A percentile compares a stretch with the other conserved stretches of the same genome.
These are phyloP conservation scores for Colletotrichum plurivorum DNA, from an alignment of 2,329 filamentous ascomycete genomes.

Conservation along the genomic window DNA sequence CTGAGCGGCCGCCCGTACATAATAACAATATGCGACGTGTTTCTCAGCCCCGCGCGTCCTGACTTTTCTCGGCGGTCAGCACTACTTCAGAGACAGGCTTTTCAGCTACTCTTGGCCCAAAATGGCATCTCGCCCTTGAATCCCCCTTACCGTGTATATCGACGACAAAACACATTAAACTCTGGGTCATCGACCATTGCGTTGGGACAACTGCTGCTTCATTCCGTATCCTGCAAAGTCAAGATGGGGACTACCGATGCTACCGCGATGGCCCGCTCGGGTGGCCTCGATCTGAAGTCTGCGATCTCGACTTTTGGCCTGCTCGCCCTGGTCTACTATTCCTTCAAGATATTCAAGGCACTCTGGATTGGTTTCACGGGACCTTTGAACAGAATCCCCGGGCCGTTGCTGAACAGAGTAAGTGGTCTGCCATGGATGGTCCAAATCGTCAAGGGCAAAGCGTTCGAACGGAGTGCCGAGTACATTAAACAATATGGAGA, in stretches of 20 bases:
- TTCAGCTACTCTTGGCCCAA: neutral
- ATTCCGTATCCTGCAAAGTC: neutral
- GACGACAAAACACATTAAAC: neutral
- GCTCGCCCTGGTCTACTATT: neutral
- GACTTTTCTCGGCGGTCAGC: neutral
- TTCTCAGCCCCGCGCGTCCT: neutral
- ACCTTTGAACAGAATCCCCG: slow-evolving; percentile 10
- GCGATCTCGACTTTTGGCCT: neutral
- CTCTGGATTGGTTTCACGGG: slow-evolving; percentile 5
- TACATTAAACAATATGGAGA: slow-evolving; percentile 2
- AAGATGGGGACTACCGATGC: neutral
- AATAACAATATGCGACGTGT: neutral
- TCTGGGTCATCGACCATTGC: too few relatives aligned
- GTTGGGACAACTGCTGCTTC: too few relatives aligned
- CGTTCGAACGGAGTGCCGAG: neutral
- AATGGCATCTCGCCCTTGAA: neutral
- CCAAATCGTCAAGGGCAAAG: neutral
- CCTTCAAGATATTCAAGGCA: neutral
- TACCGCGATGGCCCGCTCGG: neutral
- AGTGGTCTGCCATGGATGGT: neutral
- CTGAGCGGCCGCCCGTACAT: neutral
- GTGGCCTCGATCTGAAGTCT: neutral
- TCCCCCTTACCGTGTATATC: neutral
- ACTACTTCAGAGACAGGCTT: neutral
- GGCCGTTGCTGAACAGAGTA: slow-evolving; percentile 1